phyloP scores from a whole-genome alignment of 1,139 yeast species.

The Geotrichum fermentans region DNA sequence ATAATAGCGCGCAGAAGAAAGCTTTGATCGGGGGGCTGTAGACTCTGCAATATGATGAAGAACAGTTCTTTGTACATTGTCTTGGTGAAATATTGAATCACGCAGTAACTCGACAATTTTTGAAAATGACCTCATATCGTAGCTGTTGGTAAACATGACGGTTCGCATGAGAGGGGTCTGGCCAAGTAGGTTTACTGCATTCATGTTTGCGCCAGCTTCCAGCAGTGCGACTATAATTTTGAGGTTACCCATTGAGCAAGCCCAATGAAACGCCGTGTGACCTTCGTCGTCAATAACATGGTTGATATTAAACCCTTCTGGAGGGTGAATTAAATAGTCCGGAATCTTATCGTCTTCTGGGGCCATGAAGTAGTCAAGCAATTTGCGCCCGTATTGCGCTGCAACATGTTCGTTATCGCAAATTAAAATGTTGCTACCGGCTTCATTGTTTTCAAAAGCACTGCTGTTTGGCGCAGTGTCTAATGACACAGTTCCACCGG shows the following conservation, averaged over 20 bases:
- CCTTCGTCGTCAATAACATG: constrained; percentile 93
- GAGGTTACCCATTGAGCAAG: constrained; percentile 83
- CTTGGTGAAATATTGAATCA: constrained; percentile 60
- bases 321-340: constrained; percentile 65
- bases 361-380: constrained; percentile 57
- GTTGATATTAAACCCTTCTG: constrained; percentile 74
- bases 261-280: constrained; percentile 96
- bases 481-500: not conserved
- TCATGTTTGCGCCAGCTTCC: constrained; percentile 69
- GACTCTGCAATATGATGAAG: constrained; percentile 76
- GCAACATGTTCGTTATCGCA: constrained; percentile 36
- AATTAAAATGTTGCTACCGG: constrained; percentile 32
- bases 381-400: constrained; percentile 42
- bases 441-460: constrained; percentile 16
- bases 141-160: constrained; percentile 82
- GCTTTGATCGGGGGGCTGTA: constrained; percentile 54
- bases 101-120: constrained; percentile 65
- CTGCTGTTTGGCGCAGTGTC: constrained; percentile 5
- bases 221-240: constrained; percentile 66
- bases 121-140: constrained; percentile 70
- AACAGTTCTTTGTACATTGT: constrained; percentile 61
- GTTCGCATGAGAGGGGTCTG: constrained; percentile 81
- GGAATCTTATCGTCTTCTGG: constrained; percentile 75
- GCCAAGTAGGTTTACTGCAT: constrained; percentile 69
- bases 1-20: constrained; percentile 75